Evolutionary conservation across 2,329 filamentous ascomycete genomes (phyloP), one percentile per base, ranked within the genome.

Genomic region (Aspergillus piperis): DNA sequence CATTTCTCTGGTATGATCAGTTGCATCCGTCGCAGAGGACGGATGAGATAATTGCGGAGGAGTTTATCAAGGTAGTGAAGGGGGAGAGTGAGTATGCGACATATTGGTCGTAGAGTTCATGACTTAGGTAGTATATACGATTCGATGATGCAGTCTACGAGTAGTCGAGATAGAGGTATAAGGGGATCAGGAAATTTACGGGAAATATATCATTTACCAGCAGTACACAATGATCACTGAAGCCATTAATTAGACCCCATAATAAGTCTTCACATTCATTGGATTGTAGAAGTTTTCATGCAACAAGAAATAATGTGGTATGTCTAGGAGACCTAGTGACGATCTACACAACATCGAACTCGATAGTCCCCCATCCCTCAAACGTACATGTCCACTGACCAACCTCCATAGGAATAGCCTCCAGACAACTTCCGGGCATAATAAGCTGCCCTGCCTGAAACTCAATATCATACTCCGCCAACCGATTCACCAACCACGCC

Each of bases 1-100:
- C 84, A 49, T 93, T 85, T 71, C 65, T 91, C 71, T 93, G 90
- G 88, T 90, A 82, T 67, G 90, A 94, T 74, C 84, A 87, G 70
- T 73, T 93, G 70, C 90, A 94, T 77, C 89, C 89, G 0, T 87
- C 86, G 30, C 82, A 87, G 74, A 84, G 85, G 74, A 83, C 87
- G 7, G 83, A 86, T 74, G 77, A 83, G 68, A 77, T 82, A 47
- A 80, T 88, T 54, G 86, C 84, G 17, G 76, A 75, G 60, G 81
- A 84, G 59, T 88, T 88, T 71, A 74, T 84, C 3, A 78, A 81
- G 36, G 81, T 87, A 1, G 73, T 88, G 6, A 73, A 78, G 30
- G 86, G 85, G 11, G 66, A 68, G 25, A 75, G 72, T 56, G 59
- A 65, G 36, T 77, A 62, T 51, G 67, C 71, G 7, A 66, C 60